phyloP scores from a whole-genome alignment of 306 rosid species.

The Malus orientalis region DNA sequence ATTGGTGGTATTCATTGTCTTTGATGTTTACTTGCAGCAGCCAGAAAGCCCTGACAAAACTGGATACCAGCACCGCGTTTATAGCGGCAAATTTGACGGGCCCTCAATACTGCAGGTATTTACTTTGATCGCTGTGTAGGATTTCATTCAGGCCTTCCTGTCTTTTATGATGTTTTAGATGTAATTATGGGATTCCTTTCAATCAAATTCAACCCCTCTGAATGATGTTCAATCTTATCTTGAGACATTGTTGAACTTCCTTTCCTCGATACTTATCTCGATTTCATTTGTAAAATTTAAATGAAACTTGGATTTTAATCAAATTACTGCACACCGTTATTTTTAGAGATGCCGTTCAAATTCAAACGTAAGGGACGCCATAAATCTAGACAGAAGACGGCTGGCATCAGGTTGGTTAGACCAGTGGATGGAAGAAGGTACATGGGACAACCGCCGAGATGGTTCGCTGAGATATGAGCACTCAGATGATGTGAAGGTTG shows the following conservation, averaged over 20 bases:
- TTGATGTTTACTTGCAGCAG: slow-evolving; percentile 33
- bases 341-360: slow-evolving; percentile 80
- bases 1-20: not conserved
- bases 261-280: not conserved
- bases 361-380: slow-evolving; percentile 46
- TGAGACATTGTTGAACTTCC: not conserved
- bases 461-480: slow-evolving; percentile 27
- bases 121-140: not conserved
- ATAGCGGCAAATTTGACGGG: slow-evolving; percentile 50
- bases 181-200: not conserved
- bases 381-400: slow-evolving; percentile 29
- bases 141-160: not conserved
- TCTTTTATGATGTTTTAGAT: not conserved
- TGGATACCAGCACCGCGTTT: slow-evolving; percentile 33
- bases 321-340: slow-evolving; percentile 10
- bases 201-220: not conserved
- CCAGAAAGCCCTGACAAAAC: slow-evolving; percentile 33
- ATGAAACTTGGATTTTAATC: not conserved
- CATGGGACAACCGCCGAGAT: slow-evolving; percentile 30
- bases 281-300: not conserved
- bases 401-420: slow-evolving; percentile 59
- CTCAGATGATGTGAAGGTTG: slow-evolving; percentile 55
- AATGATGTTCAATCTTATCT: not conserved
- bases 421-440: slow-evolving; percentile 86
- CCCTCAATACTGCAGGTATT: slow-evolving; percentile 70